Conservation (phyloP, 768 basidiomycete species). For the Mycena kentingensis region DNA sequence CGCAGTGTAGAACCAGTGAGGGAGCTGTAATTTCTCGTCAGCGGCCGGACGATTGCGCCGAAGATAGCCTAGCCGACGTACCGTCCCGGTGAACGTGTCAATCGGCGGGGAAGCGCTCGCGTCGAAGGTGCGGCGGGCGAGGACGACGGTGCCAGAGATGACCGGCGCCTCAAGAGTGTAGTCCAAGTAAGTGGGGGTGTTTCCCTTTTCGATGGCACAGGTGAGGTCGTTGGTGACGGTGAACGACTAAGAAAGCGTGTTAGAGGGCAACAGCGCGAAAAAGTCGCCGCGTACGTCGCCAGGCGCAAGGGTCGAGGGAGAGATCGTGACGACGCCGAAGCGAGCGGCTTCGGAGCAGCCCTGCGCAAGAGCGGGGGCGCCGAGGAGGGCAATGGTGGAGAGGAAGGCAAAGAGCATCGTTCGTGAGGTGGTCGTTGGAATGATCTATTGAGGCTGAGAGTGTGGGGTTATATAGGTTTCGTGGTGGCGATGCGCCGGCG, state of each 20-base stretch:
- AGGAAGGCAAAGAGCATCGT: neutral
- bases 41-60: neutral
- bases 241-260: conserved; percentile 3
- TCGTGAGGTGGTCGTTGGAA: too few species aligned
- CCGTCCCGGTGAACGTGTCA: conserved; percentile 11
- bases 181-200: conserved; percentile 21
- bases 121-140: conserved; percentile 17
- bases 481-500: too few species aligned
- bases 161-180: conserved; percentile 10
- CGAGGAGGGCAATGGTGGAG: neutral
- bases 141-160: conserved; percentile 11
- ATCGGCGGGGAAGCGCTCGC: conserved; percentile 5
- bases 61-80: neutral
- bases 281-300: conserved; percentile 6
- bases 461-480: too few species aligned
- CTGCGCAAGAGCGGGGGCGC: neutral
- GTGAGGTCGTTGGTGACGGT: conserved; percentile 16
- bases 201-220: conserved; percentile 16
- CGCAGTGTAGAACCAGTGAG: conserved; percentile 14
- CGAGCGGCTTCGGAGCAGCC: conserved; percentile 18
- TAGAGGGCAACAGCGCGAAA: neutral
- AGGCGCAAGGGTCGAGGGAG: conserved; percentile 16
- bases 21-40: neutral
- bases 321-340: conserved; percentile 10
- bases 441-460: too few species aligned